Base-by-base conservation (phyloP, 176 grass and related monocot genomes). In the Triticum monococcum region DNA sequence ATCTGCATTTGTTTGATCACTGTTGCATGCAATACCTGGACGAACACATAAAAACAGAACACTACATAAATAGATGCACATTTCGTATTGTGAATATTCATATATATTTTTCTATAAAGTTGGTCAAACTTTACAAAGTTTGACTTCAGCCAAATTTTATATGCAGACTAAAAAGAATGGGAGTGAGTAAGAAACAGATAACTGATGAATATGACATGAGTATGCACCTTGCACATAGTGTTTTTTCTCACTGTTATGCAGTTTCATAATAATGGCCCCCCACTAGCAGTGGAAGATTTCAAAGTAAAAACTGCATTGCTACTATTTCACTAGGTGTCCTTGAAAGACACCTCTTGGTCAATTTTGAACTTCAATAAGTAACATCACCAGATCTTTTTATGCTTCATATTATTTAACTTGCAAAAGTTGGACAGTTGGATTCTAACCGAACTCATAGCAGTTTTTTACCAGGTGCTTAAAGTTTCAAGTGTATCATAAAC, bases 1-100 rank as follows among this genome's bases (percentile, higher is more conserved):
- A 97, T 91, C 84, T 97, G 90, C 91, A 93, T 93, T 95, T 97
- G 95, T 86, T 93, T 97, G 56, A 95, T 83, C 62, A 91, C 81
- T 26, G 91, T 97, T 68, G 92, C 91, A 87, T 97, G 95, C 85
- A 97, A 87, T 87, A 95, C 91, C 95, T 97, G 86, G 54, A 90
- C 36, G 66, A 82, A 61, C 64, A 78, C 12, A 77, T 41, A 17
- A 91, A 91, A 68, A 71, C 81, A 6, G 16, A 48, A 24, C 20
- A 30, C 25, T 60, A 77, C 28, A 68, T 85, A 60, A 89, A 36
- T 61, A 59, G 61, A 64, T 24, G 5, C 14, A 16, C 7, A 59
- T 79, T 81, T 17, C 5, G 16, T 54, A 18, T 18, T 54, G 50
- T 54, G 50, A 54, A 54, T 54, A 54, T 54, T 54, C 5, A 54